These are phyloP conservation scores for Gillenia trifoliata DNA, from an alignment of 306 rosid species.

Conservation along the genomic window DNA sequence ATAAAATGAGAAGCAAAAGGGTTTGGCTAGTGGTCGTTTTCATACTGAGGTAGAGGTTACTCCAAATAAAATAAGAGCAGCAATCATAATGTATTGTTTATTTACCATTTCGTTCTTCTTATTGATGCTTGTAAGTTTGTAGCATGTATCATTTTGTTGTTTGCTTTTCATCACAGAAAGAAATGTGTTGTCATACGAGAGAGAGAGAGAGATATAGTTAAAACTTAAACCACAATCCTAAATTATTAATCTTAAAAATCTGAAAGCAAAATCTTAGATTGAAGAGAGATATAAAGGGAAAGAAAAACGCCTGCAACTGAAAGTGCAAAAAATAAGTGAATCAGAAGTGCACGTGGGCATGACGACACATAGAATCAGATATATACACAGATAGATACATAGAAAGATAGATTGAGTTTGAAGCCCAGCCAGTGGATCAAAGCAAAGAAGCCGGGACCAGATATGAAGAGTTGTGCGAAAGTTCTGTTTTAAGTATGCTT, in stretches of 20 bases:
- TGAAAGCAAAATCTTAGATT: no score
- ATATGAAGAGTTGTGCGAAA: background rate
- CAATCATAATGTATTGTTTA: constrained; percentile 40
- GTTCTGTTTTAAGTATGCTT: background rate
- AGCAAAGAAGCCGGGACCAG: constrained; percentile 13
- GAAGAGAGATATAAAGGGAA: no score
- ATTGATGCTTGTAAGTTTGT: background rate
- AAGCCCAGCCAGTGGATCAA: background rate
- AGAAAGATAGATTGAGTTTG: background rate
- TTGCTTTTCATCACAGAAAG: constrained; percentile 42
- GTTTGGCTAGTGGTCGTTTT: constrained; percentile 84
- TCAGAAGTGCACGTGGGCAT: constrained; percentile 52
- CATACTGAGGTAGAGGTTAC: constrained; percentile 72
- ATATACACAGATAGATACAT: background rate
- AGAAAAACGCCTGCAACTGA: constrained; percentile 40
- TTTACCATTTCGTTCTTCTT: constrained; percentile 14
- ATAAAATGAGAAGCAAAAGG: constrained; percentile 39
- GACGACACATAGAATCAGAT: constrained; percentile 9
- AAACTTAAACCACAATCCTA: no score
- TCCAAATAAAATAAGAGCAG: constrained; percentile 41
- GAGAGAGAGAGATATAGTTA: constrained; percentile 26
- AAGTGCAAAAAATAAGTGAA: constrained; percentile 17
- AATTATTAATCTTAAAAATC: no score
- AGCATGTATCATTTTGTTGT: background rate
- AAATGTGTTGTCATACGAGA: constrained; percentile 36